Percentiles rank a stretch among this genome's conserved stretches.
Conservation (phyloP, 1,139 yeast genomes). For the Tardiomyces digboiensis region DNA sequence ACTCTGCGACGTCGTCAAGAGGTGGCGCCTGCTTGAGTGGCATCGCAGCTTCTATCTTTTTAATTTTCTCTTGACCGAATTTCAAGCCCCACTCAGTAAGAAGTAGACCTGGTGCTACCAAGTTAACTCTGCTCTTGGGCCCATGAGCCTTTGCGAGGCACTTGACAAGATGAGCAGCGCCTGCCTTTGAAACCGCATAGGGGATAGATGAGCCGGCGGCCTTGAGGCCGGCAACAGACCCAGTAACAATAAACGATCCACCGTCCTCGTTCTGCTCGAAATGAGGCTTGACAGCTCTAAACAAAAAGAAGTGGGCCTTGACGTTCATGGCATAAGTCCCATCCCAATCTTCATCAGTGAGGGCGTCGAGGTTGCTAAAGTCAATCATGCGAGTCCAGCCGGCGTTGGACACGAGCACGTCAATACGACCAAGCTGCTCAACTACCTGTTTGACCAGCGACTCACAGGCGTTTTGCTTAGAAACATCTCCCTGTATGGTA, state of each 20-base stretch:
- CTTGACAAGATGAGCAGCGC: constrained; percentile 28
- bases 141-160: constrained; percentile 31
- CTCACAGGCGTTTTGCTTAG: constrained; percentile 10
- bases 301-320: constrained; percentile 29
- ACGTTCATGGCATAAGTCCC: constrained; percentile 21
- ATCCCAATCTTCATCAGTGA: constrained; percentile 30
- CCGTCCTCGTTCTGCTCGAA: constrained; percentile 27
- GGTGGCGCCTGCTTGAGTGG: constrained; percentile 26
- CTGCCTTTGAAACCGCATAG: constrained; percentile 33
- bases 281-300: constrained; percentile 26
- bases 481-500: constrained; percentile 18
- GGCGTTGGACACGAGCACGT: constrained; percentile 23
- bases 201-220: constrained; percentile 32
- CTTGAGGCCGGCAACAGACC: constrained; percentile 31
- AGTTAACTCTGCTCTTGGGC: constrained; percentile 30
- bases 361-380: constrained; percentile 23
- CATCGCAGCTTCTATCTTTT: constrained; percentile 16
- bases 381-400: constrained; percentile 24
- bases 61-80: constrained; percentile 25
- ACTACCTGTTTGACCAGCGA: constrained; percentile 12
- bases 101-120: constrained; percentile 33
- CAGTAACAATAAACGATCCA: constrained; percentile 30
- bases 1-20: constrained; percentile 29
- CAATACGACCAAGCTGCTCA: constrained; percentile 14
- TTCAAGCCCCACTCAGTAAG: constrained; percentile 30